Evolutionary conservation across 1,139 yeast genomes (phyloP), one percentile per base, ranked within the genome.

Genomic region (Petasospora rhodanensis): DNA sequence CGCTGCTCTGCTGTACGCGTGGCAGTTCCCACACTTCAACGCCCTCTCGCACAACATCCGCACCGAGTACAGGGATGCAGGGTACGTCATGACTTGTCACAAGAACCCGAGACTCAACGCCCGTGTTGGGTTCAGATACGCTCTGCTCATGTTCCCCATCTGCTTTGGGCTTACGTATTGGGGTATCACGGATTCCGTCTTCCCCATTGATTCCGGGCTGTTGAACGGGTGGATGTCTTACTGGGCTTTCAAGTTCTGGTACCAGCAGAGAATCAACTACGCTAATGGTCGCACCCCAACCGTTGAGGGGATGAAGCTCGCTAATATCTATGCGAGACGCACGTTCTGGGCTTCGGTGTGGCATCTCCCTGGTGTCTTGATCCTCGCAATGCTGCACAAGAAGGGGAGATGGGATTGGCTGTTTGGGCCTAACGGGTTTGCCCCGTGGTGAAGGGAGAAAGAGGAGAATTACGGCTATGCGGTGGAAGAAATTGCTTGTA

Each of bases 21-120:
- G 99, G 99, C 99, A 91, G 61, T 91, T 91, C 57, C 99, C 99
- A 4, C 99, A 91, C 58, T 91, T 91, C 66, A 91, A 91, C 62
- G 76, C 97, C 0, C 70, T 91, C 31, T 81, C 95, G 35, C 96
- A 91, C 61, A 81, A 81, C 47, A 79, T 91, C 38, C 81, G 91
- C 31, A 79, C 77, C 35, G 97, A 91, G 55, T 91, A 91, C 54
- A 79, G 83, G 50, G 70, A 72, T 32, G 98, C 98, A 0, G 98
- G 98, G 0, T 91, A 91, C 58, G 87, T 86, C 12, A 91, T 91
- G 99, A 73, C 97, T 0, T 95, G 96, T 0, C 89, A 87, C 62
- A 91, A 81, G 40, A 85, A 91, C 52, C 98, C 99, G 3, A 75
- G 74, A 37, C 64, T 91, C 31, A 93, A 93, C 56, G 97, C 97